Evolutionary conservation across 2,329 filamentous ascomycete species (phyloP), one percentile per base, ranked within the genome.

Genomic region (Zopfia rhizophila): DNA sequence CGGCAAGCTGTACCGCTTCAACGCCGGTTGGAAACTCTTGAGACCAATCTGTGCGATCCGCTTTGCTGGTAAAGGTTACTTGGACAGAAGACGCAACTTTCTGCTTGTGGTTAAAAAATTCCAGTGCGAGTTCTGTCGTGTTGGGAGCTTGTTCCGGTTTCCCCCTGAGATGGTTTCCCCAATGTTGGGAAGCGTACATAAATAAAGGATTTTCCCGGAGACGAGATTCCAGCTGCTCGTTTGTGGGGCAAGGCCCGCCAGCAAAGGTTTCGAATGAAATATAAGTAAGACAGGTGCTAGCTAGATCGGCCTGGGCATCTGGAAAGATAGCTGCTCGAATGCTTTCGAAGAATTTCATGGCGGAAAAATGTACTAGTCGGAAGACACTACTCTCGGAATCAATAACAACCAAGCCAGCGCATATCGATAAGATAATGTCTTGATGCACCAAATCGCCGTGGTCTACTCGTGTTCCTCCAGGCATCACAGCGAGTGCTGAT

Each of bases 231-330:
- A 38, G 40, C 19, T 38, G 27, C 6, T 45, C 23, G 7, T 27
- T 22, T 24, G 16, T 33, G 10, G 16, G 11, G 28, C 46, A 45
- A 21, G 38, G 45, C 13, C 45, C 44, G 3, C 27, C 11, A 8
- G 29, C 21, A 23, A 47, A 43, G 8, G 23, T 19, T 16, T 19
- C 18, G 2, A 48, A 18, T n/a, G 40, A 25, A 19, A 48, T 44
- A 24, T 52, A 52, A 7, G 38, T 25, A n/a, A 48, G 29, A 31
- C 45, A 52, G 23, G 22, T 38, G 28, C 40, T 37, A 14, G 45
- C 33, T 16, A 52, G 27, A 16, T 52, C 40, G 12, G 32, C 18
- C 13, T 50, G 29, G 12, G 29, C 40, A 19, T 27, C n/a, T 7
- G 46, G 33, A 28, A 40, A 50, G 16, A 45, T 13, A 12, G 11